These are phyloP conservation scores for Leishmania aethiopica DNA, from an alignment of 208 protist species.

Conservation along the genomic window DNA sequence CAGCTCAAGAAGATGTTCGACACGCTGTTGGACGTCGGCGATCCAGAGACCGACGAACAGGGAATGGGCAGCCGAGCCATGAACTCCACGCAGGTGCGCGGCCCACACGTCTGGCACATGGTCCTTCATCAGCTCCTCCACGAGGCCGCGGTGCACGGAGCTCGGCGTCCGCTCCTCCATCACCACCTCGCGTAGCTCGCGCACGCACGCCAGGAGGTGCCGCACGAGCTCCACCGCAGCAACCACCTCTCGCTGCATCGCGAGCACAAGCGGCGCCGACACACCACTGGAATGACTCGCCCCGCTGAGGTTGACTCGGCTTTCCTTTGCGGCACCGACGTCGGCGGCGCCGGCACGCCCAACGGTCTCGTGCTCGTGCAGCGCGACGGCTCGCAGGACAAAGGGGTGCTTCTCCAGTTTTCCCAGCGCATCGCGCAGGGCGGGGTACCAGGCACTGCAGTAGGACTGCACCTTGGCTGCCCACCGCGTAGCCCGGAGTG, in stretches of 20 bases:
- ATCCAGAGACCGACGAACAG: conserved; percentile 63
- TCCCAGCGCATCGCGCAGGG: conserved; percentile 17
- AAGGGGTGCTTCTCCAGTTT: conserved; percentile 39
- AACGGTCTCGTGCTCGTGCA: conserved; percentile 25
- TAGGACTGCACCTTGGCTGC: conserved; percentile 53
- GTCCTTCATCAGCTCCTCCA: conserved; percentile 81
- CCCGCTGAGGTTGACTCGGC: neutral
- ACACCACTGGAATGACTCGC: conserved; percentile 3
- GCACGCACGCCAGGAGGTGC: conserved; percentile 78
- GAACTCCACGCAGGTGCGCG: conserved; percentile 38
- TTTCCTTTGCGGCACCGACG: neutral
- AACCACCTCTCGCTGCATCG: conserved; percentile 90
- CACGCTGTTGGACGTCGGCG: conserved; percentile 62
- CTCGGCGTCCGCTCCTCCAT: conserved; percentile 84
- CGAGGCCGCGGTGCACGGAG: conserved; percentile 86
- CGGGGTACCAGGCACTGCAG: conserved; percentile 40
- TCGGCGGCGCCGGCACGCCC: conserved; percentile 11
- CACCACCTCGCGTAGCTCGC: conserved; percentile 63
- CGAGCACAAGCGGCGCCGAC: conserved; percentile 85
- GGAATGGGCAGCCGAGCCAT: conserved; percentile 38
- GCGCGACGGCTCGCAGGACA: conserved; percentile 32
- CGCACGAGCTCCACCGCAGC: conserved; percentile 59
- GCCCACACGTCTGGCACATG: conserved; percentile 89
- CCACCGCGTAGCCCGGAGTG: conserved; percentile 44
- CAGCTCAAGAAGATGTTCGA: conserved; percentile 58